phyloP scores from a whole-genome alignment of 2,329 filamentous ascomycete species.

The Phaeoacremonium minimum region DNA sequence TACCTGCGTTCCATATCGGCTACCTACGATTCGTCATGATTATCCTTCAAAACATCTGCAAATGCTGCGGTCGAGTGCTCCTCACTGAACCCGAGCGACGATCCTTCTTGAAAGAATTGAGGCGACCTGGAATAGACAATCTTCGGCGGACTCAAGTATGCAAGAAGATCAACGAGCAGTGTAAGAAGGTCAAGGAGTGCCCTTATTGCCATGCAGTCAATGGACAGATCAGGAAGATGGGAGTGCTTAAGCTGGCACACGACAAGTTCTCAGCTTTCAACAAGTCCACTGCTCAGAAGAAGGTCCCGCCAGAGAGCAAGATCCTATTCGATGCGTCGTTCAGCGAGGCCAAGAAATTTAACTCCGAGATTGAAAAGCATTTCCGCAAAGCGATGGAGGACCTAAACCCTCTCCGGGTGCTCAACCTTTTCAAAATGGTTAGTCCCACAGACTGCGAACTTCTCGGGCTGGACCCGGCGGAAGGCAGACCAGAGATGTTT shows the following conservation, averaged over 20 bases:
- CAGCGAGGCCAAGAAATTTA: conserved; percentile 68
- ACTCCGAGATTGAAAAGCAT: conserved; percentile 84
- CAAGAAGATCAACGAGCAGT: conserved; percentile 86
- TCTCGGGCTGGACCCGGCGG: conserved; percentile 78
- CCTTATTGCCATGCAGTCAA: conserved; percentile 79
- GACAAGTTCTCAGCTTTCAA: conserved; percentile 89
- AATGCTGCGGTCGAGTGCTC: conserved; percentile 82
- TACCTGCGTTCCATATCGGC: conserved; percentile 93
- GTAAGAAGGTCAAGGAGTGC: conserved; percentile 80
- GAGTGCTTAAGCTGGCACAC: conserved; percentile 89
- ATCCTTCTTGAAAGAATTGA: conserved; percentile 72
- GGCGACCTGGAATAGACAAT: conserved; percentile 80
- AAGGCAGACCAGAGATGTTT: conserved; percentile 92
- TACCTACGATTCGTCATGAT: conserved; percentile 92
- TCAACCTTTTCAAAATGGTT: conserved; percentile 90
- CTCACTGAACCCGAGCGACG: conserved; percentile 77
- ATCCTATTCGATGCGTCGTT: conserved; percentile 84
- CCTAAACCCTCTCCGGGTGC: conserved; percentile 79
- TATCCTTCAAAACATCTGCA: conserved; percentile 94
- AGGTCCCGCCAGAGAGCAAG: conserved; percentile 78
- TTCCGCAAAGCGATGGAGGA: conserved; percentile 91
- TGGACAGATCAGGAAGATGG: conserved; percentile 86
- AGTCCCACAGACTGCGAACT: conserved; percentile 83
- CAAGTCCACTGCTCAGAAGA: conserved; percentile 81
- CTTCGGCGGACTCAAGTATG: conserved; percentile 76